These are phyloP conservation scores for Nitzschia inconspicua DNA, from an alignment of 108 stramenopile species.

Conservation along the genomic window DNA sequence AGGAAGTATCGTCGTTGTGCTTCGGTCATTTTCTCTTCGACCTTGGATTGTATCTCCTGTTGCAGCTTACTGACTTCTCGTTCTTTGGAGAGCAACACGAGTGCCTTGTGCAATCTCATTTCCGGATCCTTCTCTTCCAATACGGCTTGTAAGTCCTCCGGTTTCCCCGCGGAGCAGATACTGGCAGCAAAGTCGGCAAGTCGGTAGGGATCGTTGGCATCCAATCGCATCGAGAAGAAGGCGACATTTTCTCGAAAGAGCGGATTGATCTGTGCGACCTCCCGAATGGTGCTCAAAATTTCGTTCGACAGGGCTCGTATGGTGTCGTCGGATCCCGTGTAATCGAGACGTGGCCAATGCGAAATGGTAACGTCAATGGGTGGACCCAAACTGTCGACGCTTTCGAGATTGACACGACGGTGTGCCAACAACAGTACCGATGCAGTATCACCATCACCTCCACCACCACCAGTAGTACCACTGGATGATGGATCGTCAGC, in stretches of 20 bases:
- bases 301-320: constrained; percentile 95
- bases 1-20: constrained; percentile 94
- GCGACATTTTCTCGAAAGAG: constrained; percentile 92
- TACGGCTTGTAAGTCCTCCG: constrained; percentile 89
- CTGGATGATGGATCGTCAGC: too few species aligned
- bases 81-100: constrained; percentile 89
- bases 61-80: constrained; percentile 88
- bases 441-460: constrained; percentile 29
- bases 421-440: constrained; percentile 82
- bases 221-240: constrained; percentile 81
- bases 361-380: constrained; percentile 86
- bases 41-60: constrained; percentile 90
- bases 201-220: constrained; percentile 91
- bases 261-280: constrained; percentile 90
- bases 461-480: neutral
- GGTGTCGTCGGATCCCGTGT: constrained; percentile 68
- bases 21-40: constrained; percentile 94
- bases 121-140: constrained; percentile 91
- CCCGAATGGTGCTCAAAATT: constrained; percentile 89
- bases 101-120: constrained; percentile 82
- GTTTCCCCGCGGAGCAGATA: constrained; percentile 76
- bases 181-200: constrained; percentile 94
- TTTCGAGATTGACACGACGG: constrained; percentile 78
- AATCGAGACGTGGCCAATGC: constrained; percentile 85
- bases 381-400: constrained; percentile 82